Conservation (phyloP, 2,329 filamentous ascomycete species). For the Monosporascus sp. region DNA sequence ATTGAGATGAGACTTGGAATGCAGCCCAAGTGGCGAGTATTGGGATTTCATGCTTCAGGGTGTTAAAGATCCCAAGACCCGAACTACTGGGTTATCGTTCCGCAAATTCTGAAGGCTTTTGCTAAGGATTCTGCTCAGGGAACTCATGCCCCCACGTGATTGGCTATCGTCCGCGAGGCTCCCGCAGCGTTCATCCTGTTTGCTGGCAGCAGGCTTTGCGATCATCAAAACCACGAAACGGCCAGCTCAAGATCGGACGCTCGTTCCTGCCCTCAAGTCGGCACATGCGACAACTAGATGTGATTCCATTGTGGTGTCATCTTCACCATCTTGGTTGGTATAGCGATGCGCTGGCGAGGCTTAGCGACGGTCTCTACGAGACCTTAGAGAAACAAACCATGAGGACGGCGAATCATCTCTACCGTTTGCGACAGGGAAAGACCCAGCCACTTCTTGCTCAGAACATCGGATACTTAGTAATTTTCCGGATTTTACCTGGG, state of each 20-base stretch:
- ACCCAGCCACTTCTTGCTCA: background rate
- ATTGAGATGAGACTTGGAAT: background rate
- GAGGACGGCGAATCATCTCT: background rate
- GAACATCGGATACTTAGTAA: background rate
- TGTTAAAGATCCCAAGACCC: background rate
- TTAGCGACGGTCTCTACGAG: background rate
- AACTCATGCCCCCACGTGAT: background rate
- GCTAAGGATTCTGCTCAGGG: background rate
- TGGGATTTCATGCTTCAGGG: background rate
- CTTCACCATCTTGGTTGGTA: background rate
- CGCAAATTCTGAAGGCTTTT: background rate
- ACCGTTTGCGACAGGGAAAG: background rate
- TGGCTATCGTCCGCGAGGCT: background rate
- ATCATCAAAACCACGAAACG: background rate
- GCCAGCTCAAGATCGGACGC: background rate
- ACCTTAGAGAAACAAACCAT: background rate
- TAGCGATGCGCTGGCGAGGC: background rate
- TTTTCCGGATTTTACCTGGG: background rate
- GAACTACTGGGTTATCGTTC: background rate
- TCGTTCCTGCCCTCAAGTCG: too few species aligned
- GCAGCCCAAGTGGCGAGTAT: background rate
- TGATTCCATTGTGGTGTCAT: too few species aligned
- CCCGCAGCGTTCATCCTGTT: background rate
- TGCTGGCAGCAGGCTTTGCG: background rate
- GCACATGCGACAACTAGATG: too few species aligned